Base-by-base conservation (phyloP, 2,329 filamentous ascomycete genomes). In the Verticillium zaregamsianum region DNA sequence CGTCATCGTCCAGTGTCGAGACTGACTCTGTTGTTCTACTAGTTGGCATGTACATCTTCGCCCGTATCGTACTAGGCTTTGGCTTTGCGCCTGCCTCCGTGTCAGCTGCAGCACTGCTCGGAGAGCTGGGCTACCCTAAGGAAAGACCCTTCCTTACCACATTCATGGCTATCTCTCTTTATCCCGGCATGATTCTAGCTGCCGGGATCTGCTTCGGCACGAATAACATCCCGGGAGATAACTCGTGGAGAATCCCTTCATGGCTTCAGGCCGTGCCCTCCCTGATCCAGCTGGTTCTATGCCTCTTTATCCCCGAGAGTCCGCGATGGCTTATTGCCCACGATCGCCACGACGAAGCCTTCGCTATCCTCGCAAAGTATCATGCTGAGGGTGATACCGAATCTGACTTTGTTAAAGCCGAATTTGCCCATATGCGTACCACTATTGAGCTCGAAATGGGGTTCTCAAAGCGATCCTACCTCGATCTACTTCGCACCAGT, bases 231-330 rank as follows among this genome's bases (percentile, higher is more conserved):
- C 14, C 62, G 7, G 70, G 60, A 56, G 68, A 78, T 59, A 76
- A 74, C 28, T 28, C 28, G 28, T 95, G 91, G 91, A 81, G 91
- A 0, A 76, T 91, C 0, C 91, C 91, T 0, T 85, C 92, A 58
- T 88, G 85, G 66, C 79, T 93, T 0, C 91, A 94, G 68, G 79
- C 93, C 4, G 79, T 81, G 0, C 90, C 90, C 0, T 90, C 89
- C 0, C 67, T 87, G 2, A 67, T 92, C 5, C 82, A 93, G 1
- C 85, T 88, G 33, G 68, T 82, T 14, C 90, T 90, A 40, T 92
- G 93, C 82, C 69, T 90, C 14, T 91, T 91, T 76, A 91, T 93
- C 89, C 91, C 90, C 0, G 92, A 90, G 75, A 90, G 86, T 0
- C 91, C 91, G 0, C 82, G 91, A 67, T 93, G 90, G 90, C 82